A percentile compares a stretch with the other conserved stretches of the same genome.
These are phyloP conservation scores for Physcomitrellopsis africana DNA, from an alignment of 225 moss, liverwort and hornwort genomes.

Conservation along the genomic window DNA sequence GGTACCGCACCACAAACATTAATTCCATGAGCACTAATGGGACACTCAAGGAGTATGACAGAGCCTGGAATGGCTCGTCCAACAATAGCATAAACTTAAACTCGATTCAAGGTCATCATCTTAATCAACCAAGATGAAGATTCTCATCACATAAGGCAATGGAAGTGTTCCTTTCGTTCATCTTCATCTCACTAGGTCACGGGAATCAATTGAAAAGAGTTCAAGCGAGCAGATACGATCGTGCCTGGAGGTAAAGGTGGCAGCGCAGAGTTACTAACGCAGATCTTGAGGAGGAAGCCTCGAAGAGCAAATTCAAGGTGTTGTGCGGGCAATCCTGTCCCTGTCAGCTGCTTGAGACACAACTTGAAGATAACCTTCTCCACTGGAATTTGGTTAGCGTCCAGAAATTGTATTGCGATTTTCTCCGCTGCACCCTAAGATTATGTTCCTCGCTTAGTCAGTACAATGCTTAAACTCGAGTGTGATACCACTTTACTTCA, in stretches of 20 bases:
- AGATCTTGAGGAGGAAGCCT: constrained; percentile 89
- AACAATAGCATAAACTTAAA: constrained; percentile 13
- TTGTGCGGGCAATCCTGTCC: constrained; percentile 51
- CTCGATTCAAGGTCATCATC: neutral
- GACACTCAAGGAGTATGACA: neutral
- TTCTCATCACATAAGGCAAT: neutral
- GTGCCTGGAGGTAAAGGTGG: constrained; percentile 73
- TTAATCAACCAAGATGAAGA: neutral
- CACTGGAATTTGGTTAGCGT: constrained; percentile 56
- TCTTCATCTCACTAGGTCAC: neutral
- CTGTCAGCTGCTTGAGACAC: constrained; percentile 52
- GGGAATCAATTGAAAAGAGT: neutral
- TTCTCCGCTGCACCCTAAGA: constrained; percentile 75
- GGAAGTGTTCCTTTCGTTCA: neutral
- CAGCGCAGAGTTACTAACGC: constrained; percentile 54
- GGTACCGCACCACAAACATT: neutral
- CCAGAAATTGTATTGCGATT: constrained; percentile 62
- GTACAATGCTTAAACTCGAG: neutral
- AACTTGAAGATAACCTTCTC: constrained; percentile 88
- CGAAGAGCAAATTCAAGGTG: constrained; percentile 79
- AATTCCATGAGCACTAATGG: neutral
- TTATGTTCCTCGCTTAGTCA: constrained; percentile 18
- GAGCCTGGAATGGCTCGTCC: neutral
- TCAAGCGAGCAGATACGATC: neutral
- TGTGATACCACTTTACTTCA: neutral